These are phyloP conservation scores for Immersiporthe knoxdaviesiana DNA, from an alignment of 2,329 filamentous ascomycete genomes.

Conservation along the genomic window DNA sequence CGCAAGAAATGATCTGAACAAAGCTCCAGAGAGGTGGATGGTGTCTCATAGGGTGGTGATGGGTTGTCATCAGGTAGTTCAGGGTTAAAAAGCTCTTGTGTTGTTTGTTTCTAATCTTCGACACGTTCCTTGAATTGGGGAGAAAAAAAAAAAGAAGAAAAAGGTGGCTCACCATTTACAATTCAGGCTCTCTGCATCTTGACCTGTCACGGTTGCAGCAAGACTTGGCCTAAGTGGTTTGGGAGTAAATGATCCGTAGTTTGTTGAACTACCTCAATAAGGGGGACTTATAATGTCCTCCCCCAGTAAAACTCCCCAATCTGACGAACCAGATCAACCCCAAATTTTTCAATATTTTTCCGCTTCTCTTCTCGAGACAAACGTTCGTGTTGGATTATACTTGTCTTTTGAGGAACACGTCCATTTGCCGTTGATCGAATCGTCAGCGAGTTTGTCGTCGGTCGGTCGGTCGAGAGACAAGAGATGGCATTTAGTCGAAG, in stretches of 20 bases:
- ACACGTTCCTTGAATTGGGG: conserved; percentile 33
- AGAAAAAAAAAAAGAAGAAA: conserved; percentile 29
- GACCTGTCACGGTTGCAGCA: background rate
- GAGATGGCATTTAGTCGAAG: conserved; percentile 50
- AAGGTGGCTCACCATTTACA: conserved; percentile 20
- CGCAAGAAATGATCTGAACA: conserved; percentile 29
- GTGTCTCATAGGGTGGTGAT: conserved; percentile 63
- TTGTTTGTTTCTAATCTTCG: conserved; percentile 59
- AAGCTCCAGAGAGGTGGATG: conserved; percentile 27
- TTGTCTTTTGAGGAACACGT: conserved; percentile 9
- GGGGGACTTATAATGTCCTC: conserved; percentile 10
- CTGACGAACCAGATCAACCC: conserved; percentile 26
- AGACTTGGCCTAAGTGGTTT: conserved; percentile 4
- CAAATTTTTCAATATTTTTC: background rate
- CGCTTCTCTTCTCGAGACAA: background rate
- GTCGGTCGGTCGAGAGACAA: background rate
- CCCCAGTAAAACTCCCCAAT: conserved; percentile 22
- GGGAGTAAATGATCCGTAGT: conserved; percentile 30
- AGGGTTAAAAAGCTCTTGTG: conserved; percentile 71
- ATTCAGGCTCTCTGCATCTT: background rate
- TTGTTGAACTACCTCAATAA: conserved; percentile 29
- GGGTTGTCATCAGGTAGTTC: conserved; percentile 61
- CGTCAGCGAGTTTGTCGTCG: conserved; percentile 7
- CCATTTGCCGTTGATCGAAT: conserved; percentile 20
- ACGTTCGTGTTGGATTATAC: conserved; percentile 10